Evolutionary conservation across 208 protist genomes (phyloP).

Genomic region (Wallacemonas sp.): DNA sequence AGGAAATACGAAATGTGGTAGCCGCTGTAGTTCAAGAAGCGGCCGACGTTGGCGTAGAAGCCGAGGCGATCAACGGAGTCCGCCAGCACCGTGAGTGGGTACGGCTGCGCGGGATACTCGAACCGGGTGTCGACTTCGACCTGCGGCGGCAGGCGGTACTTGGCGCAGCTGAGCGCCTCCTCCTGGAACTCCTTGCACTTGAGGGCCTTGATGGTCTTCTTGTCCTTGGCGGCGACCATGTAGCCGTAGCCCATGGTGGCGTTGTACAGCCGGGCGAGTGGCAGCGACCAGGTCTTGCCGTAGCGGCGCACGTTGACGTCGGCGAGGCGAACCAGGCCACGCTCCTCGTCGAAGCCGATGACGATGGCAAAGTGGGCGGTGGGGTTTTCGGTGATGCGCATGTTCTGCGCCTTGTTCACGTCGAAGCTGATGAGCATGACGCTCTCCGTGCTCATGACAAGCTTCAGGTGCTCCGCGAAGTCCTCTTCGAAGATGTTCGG

Average conservation of each 20-base stretch:
- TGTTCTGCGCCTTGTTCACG: conserved; percentile 83
- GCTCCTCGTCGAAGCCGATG: conserved; percentile 78
- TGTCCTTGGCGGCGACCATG: conserved; percentile 74
- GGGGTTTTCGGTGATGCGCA: conserved; percentile 49
- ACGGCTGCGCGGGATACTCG: conserved; percentile 82
- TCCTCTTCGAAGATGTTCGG: conserved; percentile 82
- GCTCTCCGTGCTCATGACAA: conserved; percentile 62
- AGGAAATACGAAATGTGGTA: conserved; percentile 91
- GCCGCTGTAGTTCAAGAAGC: conserved; percentile 81
- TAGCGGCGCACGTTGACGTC: conserved; percentile 92
- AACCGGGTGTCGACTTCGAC: conserved; percentile 54
- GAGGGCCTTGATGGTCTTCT: conserved; percentile 68
- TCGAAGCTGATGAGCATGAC: conserved; percentile 91
- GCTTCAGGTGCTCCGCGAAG: conserved; percentile 72
- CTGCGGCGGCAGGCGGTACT: conserved; percentile 68
- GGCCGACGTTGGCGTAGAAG: conserved; percentile 76
- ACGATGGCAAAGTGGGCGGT: conserved; percentile 89
- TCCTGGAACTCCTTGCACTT: conserved; percentile 58
- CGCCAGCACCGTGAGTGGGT: conserved; percentile 86
- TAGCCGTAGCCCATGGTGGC: conserved; percentile 91
- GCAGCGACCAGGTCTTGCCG: conserved; percentile 89
- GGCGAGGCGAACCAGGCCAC: conserved; percentile 73
- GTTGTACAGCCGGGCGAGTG: conserved; percentile 70
- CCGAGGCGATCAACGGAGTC: conserved; percentile 80
- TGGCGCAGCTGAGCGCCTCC: conserved; percentile 50